Evolutionary conservation across 345 rosid genomes (phyloP).

Genomic region (Eucalyptus pumila): DNA sequence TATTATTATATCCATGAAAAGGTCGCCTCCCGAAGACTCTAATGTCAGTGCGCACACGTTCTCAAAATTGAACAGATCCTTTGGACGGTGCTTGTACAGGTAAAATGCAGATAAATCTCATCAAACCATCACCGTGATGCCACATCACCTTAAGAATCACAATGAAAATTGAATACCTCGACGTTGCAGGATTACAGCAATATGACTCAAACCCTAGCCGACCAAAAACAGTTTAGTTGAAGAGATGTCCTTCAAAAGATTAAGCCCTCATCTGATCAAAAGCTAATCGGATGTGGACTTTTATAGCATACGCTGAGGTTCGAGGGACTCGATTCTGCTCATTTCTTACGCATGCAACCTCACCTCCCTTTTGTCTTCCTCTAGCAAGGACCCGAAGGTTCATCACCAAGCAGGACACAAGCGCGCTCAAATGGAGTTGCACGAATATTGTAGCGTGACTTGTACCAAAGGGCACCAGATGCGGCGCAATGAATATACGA

Average conservation of each 20-base stretch:
- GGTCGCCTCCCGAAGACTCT: not conserved
- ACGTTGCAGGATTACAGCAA: not conserved
- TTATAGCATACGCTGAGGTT: not conserved
- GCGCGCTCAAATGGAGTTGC: not conserved
- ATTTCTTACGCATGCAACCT: not conserved
- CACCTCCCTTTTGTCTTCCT: not conserved
- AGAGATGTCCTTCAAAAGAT: not conserved
- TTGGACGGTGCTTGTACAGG: not conserved
- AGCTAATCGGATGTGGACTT: not conserved
- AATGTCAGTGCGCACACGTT: not conserved
- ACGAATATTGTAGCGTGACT: not conserved
- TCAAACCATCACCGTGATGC: not conserved
- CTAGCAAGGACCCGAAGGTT: not conserved
- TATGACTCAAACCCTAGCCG: not conserved
- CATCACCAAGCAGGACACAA: not conserved
- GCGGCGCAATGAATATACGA: not conserved
- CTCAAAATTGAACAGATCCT: not conserved
- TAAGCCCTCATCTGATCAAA: not conserved
- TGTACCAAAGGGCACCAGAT: not conserved
- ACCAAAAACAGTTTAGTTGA: not conserved
- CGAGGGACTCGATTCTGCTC: not conserved
- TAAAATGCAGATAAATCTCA: not conserved
- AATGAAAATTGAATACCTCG: not conserved
- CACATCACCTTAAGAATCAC: not conserved
- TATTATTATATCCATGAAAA: not conserved